Base-by-base conservation (phyloP, 768 basidiomycete species). In the Cytidiella melzeri region DNA sequence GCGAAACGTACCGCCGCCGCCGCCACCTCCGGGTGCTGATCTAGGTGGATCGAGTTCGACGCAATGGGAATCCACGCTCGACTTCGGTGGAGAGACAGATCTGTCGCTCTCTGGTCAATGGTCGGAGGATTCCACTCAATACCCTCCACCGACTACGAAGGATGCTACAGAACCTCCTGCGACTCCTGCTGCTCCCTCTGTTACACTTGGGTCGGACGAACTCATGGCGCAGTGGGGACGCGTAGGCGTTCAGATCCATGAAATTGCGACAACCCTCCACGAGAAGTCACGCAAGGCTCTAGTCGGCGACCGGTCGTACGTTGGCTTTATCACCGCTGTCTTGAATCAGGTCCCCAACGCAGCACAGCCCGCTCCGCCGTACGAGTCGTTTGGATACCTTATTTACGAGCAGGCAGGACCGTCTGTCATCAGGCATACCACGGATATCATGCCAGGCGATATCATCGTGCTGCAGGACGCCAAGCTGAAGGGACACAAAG, bases 361-460 rank as follows among this genome's bases (percentile, higher is more conserved):
- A 5, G 66, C 72, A 10, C 60, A 70, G 15, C 69, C 71, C 3
- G 54, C 61, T 11, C 56, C 67, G 1, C 59, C 64, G n/a, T 64
- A 60, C 41, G 69, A 72, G 13, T 58, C 58, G 12, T 89, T 81
- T 59, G 93, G 92, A 0, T 80, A 89, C 61, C 67, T 86, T 6
- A 72, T 93, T 25, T 94, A 90, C 59, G 70, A 74, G 52, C 91
- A 93, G 68, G 77, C 72, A 25, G 86, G 76, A 0, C 57, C 60
- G 0, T 67, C 80, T 11, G 87, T 95, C 51, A 80, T 83, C 65
- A 80, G 81, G 53, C 75, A 89, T 43, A 70, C 74, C 26, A 85
- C 83, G 57, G 92, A 94, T 19, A 87, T 92, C 51, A 72, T 86
- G 76, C 87, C 92, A 0, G 93, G 93, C 2, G 93, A 96, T 64